These are phyloP conservation scores for apple (Malus domestica) DNA, from an alignment of 306 rosid genomes.

Conservation along the genomic window ASM211411v1 NC_041790.1:16447001-16447500, in stretches of 20 bases:
- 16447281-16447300: slow-evolving; percentile 89
- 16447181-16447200: slow-evolving; percentile 49
- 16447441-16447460: slow-evolving; percentile 85
- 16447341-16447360: slow-evolving; percentile 4
- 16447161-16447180: slow-evolving; percentile 52
- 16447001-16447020: neutral
- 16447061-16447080: slow-evolving; percentile 50
- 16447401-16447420: slow-evolving; percentile 11
- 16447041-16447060: neutral
- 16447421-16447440: slow-evolving; percentile 78
- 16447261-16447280: slow-evolving; percentile 70
- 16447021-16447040: neutral
- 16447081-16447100: slow-evolving; percentile 52
- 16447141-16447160: slow-evolving; percentile 53
- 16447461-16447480: slow-evolving; percentile 64
- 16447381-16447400: slow-evolving; percentile 10
- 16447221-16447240: slow-evolving; percentile 47
- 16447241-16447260: slow-evolving; percentile 86
- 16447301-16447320: slow-evolving; percentile 75
- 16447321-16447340: slow-evolving; percentile 87
- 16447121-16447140: slow-evolving; percentile 43
- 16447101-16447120: slow-evolving; percentile 56
- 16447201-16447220: slow-evolving; percentile 37
- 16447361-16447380: neutral
- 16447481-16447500: slow-evolving; percentile 58